Evolutionary conservation across 345 rosid genomes (phyloP).

Genomic region (Toxicodendron radicans): DNA sequence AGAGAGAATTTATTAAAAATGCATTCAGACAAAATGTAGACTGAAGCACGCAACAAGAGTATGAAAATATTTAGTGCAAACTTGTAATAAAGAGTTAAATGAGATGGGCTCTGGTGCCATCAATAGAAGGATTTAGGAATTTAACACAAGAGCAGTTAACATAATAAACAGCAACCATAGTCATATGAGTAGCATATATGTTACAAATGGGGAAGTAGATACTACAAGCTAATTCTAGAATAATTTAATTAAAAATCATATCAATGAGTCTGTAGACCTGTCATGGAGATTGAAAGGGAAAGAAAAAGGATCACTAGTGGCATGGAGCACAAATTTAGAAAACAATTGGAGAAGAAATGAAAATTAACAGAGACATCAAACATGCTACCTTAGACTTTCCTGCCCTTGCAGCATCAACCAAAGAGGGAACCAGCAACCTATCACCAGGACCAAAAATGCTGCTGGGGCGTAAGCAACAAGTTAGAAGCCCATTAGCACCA

Average conservation of each 20-base stretch:
- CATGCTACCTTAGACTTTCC: conserved; percentile 80
- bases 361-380: conserved; percentile 11
- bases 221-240: not conserved
- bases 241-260: not conserved
- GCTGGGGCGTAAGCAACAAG: conserved; percentile 94
- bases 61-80: not conserved
- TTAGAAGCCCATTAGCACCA: conserved; percentile 71
- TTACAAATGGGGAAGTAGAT: not conserved
- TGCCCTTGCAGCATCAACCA: conserved; percentile 78
- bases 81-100: not conserved
- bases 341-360: not conserved
- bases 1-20: too few species aligned
- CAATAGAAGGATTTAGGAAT: not conserved
- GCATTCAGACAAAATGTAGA: too few species aligned
- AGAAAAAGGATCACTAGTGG: not conserved
- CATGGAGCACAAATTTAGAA: not conserved
- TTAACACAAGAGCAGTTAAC: not conserved
- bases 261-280: too few species aligned
- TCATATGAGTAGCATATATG: not conserved
- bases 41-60: not conserved
- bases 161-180: not conserved
- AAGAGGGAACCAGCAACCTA: conserved; percentile 77
- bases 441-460: conserved; percentile 96
- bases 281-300: too few species aligned
- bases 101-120: not conserved